These are phyloP conservation scores for Sporobolomyces pararoseus DNA, from an alignment of 768 basidiomycete genomes.

Conservation along the genomic window DNA sequence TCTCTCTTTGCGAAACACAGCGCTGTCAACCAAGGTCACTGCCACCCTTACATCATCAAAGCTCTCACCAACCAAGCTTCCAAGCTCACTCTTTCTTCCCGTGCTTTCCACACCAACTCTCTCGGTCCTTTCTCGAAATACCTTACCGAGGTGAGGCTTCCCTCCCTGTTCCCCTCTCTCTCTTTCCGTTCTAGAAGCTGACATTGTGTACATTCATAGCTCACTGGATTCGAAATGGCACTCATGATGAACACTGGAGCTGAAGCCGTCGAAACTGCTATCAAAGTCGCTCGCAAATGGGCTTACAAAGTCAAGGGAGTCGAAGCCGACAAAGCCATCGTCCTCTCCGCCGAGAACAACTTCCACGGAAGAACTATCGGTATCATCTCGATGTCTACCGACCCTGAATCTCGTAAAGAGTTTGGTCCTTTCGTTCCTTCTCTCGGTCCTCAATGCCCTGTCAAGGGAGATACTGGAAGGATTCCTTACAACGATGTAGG, in stretches of 20 bases:
- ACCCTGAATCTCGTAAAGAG: conserved; percentile 77
- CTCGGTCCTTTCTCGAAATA: conserved; percentile 86
- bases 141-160: conserved; percentile 67
- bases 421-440: conserved; percentile 87
- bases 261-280: conserved; percentile 93
- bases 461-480: conserved; percentile 53
- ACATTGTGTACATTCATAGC: conserved; percentile 5
- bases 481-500: conserved; percentile 81
- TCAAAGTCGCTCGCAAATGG: conserved; percentile 97
- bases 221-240: conserved; percentile 62
- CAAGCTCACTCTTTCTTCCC: conserved; percentile 84
- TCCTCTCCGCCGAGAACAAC: conserved; percentile 81
- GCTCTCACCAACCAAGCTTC: conserved; percentile 79
- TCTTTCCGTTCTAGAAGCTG: background rate
- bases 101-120: conserved; percentile 91
- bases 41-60: conserved; percentile 79
- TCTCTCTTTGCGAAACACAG: conserved; percentile 4
- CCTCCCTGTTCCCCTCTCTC: background rate
- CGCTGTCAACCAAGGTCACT: conserved; percentile 64
- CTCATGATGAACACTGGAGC: conserved; percentile 99
- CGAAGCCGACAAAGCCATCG: conserved; percentile 72
- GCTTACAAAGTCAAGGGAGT: conserved; percentile 80
- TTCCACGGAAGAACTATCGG: conserved; percentile 83
- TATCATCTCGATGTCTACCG: conserved; percentile 76
- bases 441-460: conserved; percentile 70